phyloP scores from a whole-genome alignment of 129 eudicot species.

The Daucus carota region DH1_v3.0 NC_030382.2:53239501-53240000 shows the following conservation, averaged over 20 bases:
- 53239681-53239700: neutral
- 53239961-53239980: neutral
- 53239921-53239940: neutral
- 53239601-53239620: slow-evolving; percentile 97
- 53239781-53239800: neutral
- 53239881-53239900: neutral
- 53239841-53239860: neutral
- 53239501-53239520: neutral
- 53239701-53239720: slow-evolving; percentile 5
- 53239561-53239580: slow-evolving; percentile 99
- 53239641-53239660: slow-evolving; percentile 86
- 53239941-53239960: neutral
- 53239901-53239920: neutral
- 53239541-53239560: slow-evolving; percentile 99
- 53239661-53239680: neutral
- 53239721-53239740: neutral
- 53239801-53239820: neutral
- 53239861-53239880: neutral
- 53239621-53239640: slow-evolving; percentile 86
- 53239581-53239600: slow-evolving; percentile 95
- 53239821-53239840: neutral
- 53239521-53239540: slow-evolving; percentile 71
- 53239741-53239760: neutral
- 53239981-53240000: neutral
- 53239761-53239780: neutral